A percentile compares a stretch with the other conserved stretches of the same genome.
phyloP scores from a whole-genome alignment of 2,329 filamentous ascomycete genomes.

The Bipolaris gigantea region DNA sequence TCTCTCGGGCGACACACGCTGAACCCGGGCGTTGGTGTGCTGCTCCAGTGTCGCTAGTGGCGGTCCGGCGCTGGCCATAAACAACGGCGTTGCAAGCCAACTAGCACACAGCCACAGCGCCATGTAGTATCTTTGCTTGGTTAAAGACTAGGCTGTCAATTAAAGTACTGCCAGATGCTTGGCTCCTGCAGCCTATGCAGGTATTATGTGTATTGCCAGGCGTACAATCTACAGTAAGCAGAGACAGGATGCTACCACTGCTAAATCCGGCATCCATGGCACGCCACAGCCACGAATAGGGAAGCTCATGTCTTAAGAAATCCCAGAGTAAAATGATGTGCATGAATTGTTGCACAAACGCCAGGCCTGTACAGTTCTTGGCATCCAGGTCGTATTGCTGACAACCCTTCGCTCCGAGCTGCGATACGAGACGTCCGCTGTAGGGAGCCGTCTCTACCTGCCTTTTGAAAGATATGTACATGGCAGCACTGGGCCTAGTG shows the following conservation, averaged over 20 bases:
- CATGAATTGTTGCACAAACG: not conserved
- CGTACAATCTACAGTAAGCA: not conserved
- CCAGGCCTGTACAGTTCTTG: not conserved
- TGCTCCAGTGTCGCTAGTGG: not conserved
- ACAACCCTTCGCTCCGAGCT: not conserved
- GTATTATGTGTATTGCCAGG: not conserved
- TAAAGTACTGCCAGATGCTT: not conserved
- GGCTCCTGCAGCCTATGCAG: slow-evolving; percentile 6
- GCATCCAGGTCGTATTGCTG: not conserved
- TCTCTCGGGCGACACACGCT: not conserved
- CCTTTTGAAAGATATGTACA: not conserved
- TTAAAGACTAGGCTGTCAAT: not conserved
- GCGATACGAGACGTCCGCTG: not conserved
- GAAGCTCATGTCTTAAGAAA: not conserved
- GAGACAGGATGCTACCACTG: not conserved
- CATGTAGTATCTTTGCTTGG: not conserved
- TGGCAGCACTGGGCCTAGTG: not conserved
- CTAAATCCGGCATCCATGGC: not conserved
- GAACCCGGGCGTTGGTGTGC: not conserved
- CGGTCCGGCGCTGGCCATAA: not conserved
- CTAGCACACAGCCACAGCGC: not conserved
- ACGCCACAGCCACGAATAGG: not conserved
- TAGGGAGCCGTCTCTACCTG: not conserved
- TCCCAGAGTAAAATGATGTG: not conserved
- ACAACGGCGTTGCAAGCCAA: not conserved